These are phyloP conservation scores for Nigrospora sphaerica DNA, from an alignment of 2,329 filamentous ascomycete genomes.

Conservation along the genomic window DNA sequence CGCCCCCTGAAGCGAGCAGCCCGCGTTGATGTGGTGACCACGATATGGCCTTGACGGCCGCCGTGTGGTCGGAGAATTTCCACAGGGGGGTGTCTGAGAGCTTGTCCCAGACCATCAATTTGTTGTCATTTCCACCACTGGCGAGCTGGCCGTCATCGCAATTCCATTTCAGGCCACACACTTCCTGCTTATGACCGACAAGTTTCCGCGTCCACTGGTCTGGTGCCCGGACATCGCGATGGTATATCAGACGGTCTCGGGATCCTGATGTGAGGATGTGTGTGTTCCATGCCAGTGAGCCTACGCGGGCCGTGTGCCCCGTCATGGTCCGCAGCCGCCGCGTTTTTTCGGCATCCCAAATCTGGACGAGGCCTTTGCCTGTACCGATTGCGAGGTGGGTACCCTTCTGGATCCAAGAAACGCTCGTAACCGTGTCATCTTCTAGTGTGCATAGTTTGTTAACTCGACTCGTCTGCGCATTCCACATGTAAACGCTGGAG, in stretches of 20 bases:
- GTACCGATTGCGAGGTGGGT: constrained; percentile 95
- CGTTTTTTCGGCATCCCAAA: constrained; percentile 89
- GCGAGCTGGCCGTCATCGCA: constrained; percentile 91
- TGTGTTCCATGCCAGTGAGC: constrained; percentile 93
- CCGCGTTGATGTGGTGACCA: constrained; percentile 97
- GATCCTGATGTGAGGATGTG: constrained; percentile 96
- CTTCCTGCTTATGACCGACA: constrained; percentile 94
- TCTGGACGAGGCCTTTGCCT: constrained; percentile 88
- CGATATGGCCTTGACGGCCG: constrained; percentile 93
- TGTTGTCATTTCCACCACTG: constrained; percentile 96
- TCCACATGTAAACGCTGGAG: constrained; percentile 97
- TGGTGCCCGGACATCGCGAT: constrained; percentile 87
- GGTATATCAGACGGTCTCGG: constrained; percentile 86
- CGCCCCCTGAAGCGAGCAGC: constrained; percentile 89
- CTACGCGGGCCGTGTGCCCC: constrained; percentile 87
- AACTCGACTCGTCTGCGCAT: constrained; percentile 82
- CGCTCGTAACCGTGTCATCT: constrained; percentile 91
- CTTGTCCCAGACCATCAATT: constrained; percentile 97
- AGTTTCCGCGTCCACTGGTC: constrained; percentile 85
- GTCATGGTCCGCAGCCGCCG: constrained; percentile 91
- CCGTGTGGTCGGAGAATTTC: constrained; percentile 91
- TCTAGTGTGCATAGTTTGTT: constrained; percentile 89
- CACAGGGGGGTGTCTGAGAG: constrained; percentile 85
- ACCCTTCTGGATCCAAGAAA: constrained; percentile 96
- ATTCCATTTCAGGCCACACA: constrained; percentile 96